phyloP scores from a whole-genome alignment of 805 yeast genomes.

The fission yeast (Schizosaccharomyces pombe) region DNA sequence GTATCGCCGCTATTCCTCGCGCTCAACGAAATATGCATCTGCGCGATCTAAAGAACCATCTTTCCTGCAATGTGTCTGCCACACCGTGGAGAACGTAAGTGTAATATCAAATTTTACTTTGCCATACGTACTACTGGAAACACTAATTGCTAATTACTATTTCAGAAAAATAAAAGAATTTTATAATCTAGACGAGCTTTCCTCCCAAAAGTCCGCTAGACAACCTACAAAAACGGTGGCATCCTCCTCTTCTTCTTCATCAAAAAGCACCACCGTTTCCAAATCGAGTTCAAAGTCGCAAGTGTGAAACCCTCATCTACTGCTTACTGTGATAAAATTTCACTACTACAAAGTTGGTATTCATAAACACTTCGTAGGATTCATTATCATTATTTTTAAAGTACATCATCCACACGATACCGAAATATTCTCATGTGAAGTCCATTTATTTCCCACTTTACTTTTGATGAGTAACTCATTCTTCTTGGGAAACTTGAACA shows the following conservation, averaged over 20 bases:
- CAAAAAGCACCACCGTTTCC: no score
- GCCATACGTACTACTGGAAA: background rate
- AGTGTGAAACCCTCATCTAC: no score
- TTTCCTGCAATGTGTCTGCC: background rate
- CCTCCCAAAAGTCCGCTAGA: background rate
- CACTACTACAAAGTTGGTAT: no score
- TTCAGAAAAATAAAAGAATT: background rate
- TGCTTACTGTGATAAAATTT: no score
- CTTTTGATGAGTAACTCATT: background rate
- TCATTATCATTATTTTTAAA: no score
- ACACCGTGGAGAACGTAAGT: conserved; percentile 1
- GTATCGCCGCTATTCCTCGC: background rate
- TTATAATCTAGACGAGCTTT: background rate
- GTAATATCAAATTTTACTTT: no score
- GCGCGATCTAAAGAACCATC: background rate
- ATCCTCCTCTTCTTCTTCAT: background rate
- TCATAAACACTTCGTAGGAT: no score
- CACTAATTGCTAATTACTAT: background rate
- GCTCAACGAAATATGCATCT: background rate
- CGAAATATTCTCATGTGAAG: background rate
- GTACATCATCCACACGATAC: no score
- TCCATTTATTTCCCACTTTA: background rate
- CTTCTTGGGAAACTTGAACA: background rate
- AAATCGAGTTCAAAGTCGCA: no score
- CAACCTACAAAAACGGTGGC: background rate